Base-by-base conservation (phyloP, 2,329 filamentous ascomycete genomes). In the Cordyceps militaris region DNA sequence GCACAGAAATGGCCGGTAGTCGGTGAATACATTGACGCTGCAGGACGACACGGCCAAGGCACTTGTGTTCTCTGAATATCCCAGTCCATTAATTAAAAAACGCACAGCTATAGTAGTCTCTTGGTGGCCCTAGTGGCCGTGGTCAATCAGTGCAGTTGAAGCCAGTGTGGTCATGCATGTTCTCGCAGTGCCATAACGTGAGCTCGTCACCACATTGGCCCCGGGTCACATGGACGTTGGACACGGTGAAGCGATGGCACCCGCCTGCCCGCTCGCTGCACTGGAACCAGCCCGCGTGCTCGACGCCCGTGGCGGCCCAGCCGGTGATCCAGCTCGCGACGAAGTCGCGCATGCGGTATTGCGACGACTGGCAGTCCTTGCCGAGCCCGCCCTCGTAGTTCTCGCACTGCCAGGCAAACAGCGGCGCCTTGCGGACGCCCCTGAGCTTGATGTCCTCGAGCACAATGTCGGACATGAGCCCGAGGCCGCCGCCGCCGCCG, bases 401-500 rank as follows among this genome's bases (percentile, higher is more conserved):
- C 60, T 72, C 70, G 57, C 70, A 73, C 60, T 71, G 70, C 63
- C 67, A 70, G 10, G 68, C 62, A 59, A 69, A 71, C 26, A 72
- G 66, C 19, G 70, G 70, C 42, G 66, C 63, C 10, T 63, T 56
- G 1, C 69, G 64, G n/a, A 63, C 48, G 6, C 64, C 59, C n/a
- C 64, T 58, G 14, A 71, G 59, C 14, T 54, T 61, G 47, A 71
- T 60, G 49, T 71, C 66, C 46, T 71, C 67, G 26, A 73, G 65
- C 13, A 61, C 60, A 7, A 73, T 66, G 62, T 68, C 67, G 24
- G 61, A 57, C 3, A 67, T 69, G 44, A 63, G 73, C 10, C 81
- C 81, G 0, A 77, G 63, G 3, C 81, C 82, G 16, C 79, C 81
- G 11, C 81, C 81, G 2, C 80, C 82, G 16, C 82, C 81, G 61